These are phyloP conservation scores for Cruciata laevipes DNA, from an alignment of 257 asterid species.

Conservation along the genomic window DNA sequence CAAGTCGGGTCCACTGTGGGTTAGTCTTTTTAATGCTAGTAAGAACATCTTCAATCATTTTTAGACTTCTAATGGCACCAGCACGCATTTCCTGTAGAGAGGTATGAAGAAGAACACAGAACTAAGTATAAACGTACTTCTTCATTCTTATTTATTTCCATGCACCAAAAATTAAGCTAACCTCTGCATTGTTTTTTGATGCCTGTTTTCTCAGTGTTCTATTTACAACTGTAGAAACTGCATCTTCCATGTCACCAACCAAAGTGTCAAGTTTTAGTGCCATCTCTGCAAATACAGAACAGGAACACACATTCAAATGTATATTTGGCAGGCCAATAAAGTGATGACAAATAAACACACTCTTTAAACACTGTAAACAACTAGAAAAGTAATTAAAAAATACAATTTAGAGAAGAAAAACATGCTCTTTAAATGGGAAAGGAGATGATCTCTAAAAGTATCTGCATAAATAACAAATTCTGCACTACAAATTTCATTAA, in stretches of 20 bases:
- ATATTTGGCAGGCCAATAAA: not conserved
- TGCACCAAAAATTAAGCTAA: slow-evolving; percentile 27
- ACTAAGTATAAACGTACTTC: not conserved
- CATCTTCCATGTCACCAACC: slow-evolving; percentile 94
- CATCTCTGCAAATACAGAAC: slow-evolving; percentile 53
- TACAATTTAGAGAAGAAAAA: not conserved
- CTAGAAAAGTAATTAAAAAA: not conserved
- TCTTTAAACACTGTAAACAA: slow-evolving; percentile 1
- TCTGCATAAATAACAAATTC: no score
- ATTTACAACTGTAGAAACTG: slow-evolving; percentile 66
- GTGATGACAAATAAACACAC: not conserved
- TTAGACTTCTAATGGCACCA: slow-evolving; percentile 55
- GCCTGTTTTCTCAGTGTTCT: slow-evolving; percentile 56
- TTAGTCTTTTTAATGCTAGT: slow-evolving; percentile 51
- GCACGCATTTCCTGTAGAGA: slow-evolving; percentile 56
- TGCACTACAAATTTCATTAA: not conserved
- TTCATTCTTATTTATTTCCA: not conserved
- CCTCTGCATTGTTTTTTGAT: slow-evolving; percentile 48
- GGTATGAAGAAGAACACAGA: slow-evolving; percentile 13
- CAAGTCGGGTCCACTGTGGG: slow-evolving; percentile 83
- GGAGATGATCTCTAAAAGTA: not conserved
- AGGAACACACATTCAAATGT: slow-evolving; percentile 8
- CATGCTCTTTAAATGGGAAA: not conserved
- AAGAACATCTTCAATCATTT: slow-evolving; percentile 59
- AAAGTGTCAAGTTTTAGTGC: slow-evolving; percentile 77